Evolutionary conservation across 2,329 filamentous ascomycete species (phyloP).

Genomic region (Phyllosticta citribraziliensis): DNA sequence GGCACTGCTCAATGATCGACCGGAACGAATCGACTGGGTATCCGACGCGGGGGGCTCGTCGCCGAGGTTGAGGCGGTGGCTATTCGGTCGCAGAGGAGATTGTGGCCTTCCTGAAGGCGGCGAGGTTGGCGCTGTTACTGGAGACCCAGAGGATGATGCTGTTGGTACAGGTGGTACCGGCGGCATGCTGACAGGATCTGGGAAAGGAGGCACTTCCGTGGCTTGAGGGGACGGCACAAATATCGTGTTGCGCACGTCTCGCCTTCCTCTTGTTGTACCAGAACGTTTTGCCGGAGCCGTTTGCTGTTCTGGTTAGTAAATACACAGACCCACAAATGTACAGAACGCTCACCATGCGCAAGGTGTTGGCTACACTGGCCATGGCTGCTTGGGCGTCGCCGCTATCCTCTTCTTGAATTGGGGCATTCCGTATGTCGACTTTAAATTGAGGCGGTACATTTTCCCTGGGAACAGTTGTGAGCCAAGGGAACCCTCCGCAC

Average conservation of each 20-base stretch:
- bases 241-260: constrained; percentile 86
- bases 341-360: constrained; percentile 43
- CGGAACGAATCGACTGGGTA: constrained; percentile 83
- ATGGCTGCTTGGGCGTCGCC: constrained; percentile 64
- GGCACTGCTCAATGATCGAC: constrained; percentile 63
- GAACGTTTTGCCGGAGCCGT: constrained; percentile 45
- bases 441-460: constrained; percentile 51
- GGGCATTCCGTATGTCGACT: constrained; percentile 68
- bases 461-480: constrained; percentile 17
- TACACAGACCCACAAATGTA: neutral
- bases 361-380: constrained; percentile 63
- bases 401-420: constrained; percentile 67
- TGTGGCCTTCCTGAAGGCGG: constrained; percentile 11
- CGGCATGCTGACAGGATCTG: constrained; percentile 8
- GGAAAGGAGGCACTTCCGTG: constrained; percentile 11
- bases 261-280: constrained; percentile 74
- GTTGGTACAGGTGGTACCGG: constrained; percentile 15
- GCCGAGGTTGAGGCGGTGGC: constrained; percentile 17
- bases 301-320: constrained; percentile 33
- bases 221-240: constrained; percentile 43
- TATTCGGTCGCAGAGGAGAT: constrained; percentile 14
- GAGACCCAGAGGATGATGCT: constrained; percentile 14
- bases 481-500: neutral
- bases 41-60: constrained; percentile 63
- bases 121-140: constrained; percentile 13